phyloP scores from a whole-genome alignment of 305 asterid species.

The Fraxinus dipetala region DNA sequence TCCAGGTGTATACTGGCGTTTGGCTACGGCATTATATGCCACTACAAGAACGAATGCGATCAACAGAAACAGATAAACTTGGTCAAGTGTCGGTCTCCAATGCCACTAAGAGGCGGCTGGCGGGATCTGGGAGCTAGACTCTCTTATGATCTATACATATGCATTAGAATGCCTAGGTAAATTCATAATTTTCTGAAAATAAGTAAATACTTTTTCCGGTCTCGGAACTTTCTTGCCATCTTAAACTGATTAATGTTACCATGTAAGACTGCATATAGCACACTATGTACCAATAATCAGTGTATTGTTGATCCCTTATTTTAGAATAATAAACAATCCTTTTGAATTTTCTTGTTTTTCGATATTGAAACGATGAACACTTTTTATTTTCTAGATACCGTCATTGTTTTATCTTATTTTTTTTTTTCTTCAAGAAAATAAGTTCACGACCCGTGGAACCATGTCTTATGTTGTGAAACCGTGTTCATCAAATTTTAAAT shows the following conservation, averaged over 20 bases:
- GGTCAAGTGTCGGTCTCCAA: constrained; percentile 84
- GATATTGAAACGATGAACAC: not conserved
- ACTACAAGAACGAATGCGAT: constrained; percentile 49
- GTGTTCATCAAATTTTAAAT: not conserved
- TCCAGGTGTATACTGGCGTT: constrained; percentile 86
- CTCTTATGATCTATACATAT: not conserved
- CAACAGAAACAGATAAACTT: constrained; percentile 55
- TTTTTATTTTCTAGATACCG: not conserved
- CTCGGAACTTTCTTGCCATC: not conserved
- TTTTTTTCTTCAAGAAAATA: not conserved
- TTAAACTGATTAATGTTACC: not conserved
- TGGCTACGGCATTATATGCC: constrained; percentile 86
- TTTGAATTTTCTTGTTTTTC: not conserved
- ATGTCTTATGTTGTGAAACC: not conserved
- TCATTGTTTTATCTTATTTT: not conserved
- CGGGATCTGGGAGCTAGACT: constrained; percentile 67
- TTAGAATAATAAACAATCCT: not conserved
- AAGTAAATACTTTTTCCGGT: not conserved
- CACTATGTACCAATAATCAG: not conserved
- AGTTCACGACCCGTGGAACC: not conserved
- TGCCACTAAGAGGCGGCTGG: constrained; percentile 82
- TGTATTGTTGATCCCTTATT: not conserved
- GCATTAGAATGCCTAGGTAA: not conserved
- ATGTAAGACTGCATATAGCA: not conserved
- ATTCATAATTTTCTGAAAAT: not conserved